Evolutionary conservation across 352 stramenopile species (phyloP), one percentile per base, ranked within the genome.

Genomic region (Aphanomyces astaci): DNA sequence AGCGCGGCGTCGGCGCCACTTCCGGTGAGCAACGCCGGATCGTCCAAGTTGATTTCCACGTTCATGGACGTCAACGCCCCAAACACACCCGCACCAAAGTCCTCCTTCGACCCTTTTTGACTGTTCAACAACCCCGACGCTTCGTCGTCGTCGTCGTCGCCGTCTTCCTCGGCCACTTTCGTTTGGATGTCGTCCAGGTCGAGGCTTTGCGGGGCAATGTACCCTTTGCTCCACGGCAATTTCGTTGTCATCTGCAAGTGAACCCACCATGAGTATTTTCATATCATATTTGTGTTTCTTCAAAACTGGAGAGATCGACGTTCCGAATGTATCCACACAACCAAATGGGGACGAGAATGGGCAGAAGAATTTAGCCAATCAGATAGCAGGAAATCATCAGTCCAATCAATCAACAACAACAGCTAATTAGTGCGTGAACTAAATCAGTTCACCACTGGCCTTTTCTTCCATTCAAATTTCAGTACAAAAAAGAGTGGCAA

Each of bases 31-130:
- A 68, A 64, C 65, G 53, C 46, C 2, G 49, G 63, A 39, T 70
- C 45, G 30, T 83, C 81, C 15, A 79, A 79, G 51, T 92, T 82
- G 52, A 90, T 86, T 17, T 89, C 84, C 4, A 92, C 80, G 7
- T 86, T 85, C 80, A 95, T 90, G 62, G 82, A 88, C 76, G 90
- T 88, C 22, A 95, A 71, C 11, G 87, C 87, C 1, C 87, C 87
- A 72, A 95, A 95, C 3, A 95, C 84, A 56, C 87, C 87, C 22
- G 87, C 87, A 31, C 87, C 87, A 32, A 84, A 92, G 67, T 95
- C 87, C 3, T 72, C 71, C 15, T 53, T 27, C 22, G 39, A 46
- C 13, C 60, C 59, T n/a, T 27, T 43, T 5, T 80, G 72, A 15
- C 77, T 78, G 25, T 87, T 76, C 5, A 76, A 10, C 24, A 75